These are phyloP conservation scores for Cladosporium sp. DNA, from an alignment of 2,329 filamentous ascomycete species.

Conservation along the genomic window DNA sequence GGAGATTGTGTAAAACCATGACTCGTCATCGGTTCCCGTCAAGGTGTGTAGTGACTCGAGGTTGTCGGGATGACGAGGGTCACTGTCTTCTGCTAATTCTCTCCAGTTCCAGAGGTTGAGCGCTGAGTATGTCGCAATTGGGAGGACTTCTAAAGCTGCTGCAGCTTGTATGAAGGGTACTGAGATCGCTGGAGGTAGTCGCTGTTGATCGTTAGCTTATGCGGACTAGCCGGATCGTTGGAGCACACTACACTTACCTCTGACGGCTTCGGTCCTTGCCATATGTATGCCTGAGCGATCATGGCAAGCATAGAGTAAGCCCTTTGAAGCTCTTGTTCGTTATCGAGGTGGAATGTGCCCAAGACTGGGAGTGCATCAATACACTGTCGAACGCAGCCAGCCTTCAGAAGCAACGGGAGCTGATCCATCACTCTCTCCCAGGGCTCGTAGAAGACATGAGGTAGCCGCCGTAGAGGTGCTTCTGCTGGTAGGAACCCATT, in stretches of 20 bases:
- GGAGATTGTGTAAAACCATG: constrained; percentile 69
- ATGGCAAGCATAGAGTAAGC: constrained; percentile 79
- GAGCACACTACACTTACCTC: constrained; percentile 43
- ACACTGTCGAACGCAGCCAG: constrained; percentile 73
- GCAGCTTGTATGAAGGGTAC: constrained; percentile 79
- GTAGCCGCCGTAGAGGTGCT: constrained; percentile 73
- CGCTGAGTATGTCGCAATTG: constrained; percentile 90
- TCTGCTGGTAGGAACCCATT: constrained; percentile 84
- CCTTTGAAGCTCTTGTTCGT: constrained; percentile 85
- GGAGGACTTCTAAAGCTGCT: constrained; percentile 73
- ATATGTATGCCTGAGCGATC: constrained; percentile 82
- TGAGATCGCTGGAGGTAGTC: constrained; percentile 76
- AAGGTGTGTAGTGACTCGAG: constrained; percentile 83
- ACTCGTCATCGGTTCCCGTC: constrained; percentile 91
- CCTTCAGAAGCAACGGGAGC: constrained; percentile 79
- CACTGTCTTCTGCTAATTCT: constrained; percentile 73
- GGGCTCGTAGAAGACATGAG: constrained; percentile 88
- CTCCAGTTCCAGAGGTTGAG: constrained; percentile 96
- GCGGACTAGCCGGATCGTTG: neutral
- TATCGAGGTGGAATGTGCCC: constrained; percentile 75
- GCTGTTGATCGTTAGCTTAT: constrained; percentile 40
- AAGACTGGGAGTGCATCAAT: constrained; percentile 80
- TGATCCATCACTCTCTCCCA: constrained; percentile 86
- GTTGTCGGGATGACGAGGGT: constrained; percentile 78
- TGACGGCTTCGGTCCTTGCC: constrained; percentile 74